These are phyloP conservation scores for Colletotrichum sp. DNA, from an alignment of 2,329 filamentous ascomycete genomes.

Conservation along the genomic window DNA sequence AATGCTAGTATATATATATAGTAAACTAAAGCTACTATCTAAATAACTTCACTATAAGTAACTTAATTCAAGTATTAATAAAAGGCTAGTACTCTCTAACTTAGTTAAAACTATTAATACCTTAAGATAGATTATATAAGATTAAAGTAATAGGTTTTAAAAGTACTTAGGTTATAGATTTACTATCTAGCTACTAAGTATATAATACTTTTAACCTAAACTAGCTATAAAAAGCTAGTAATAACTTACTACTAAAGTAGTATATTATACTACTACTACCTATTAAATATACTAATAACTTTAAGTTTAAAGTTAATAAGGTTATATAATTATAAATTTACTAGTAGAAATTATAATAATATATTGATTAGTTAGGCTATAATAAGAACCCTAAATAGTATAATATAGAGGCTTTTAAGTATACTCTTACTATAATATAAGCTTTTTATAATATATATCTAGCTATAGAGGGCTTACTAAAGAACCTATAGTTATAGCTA, in stretches of 20 bases:
- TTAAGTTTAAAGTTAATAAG: not conserved
- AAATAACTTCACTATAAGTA: no score
- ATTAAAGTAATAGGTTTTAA: no score
- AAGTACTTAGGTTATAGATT: no score
- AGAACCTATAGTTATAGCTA: not conserved
- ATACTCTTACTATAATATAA: not conserved
- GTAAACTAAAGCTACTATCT: no score
- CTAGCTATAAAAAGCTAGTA: not conserved
- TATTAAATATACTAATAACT: not conserved
- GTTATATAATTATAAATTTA: not conserved
- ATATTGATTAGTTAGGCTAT: not conserved
- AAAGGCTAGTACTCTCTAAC: no score
- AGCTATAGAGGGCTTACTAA: not conserved
- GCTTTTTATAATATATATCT: not conserved
- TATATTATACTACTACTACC: not conserved
- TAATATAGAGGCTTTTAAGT: not conserved
- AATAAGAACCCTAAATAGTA: not conserved
- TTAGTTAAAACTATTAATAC: no score
- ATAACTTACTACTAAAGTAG: not conserved
- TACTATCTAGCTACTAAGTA: no score
- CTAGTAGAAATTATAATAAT: not conserved
- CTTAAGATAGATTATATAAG: no score
- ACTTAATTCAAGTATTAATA: no score
- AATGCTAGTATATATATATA: no score
- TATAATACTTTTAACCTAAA: no score